Conservation (phyloP, 2,329 filamentous ascomycete genomes). For the Tolypocladium ovalisporum region DNA sequence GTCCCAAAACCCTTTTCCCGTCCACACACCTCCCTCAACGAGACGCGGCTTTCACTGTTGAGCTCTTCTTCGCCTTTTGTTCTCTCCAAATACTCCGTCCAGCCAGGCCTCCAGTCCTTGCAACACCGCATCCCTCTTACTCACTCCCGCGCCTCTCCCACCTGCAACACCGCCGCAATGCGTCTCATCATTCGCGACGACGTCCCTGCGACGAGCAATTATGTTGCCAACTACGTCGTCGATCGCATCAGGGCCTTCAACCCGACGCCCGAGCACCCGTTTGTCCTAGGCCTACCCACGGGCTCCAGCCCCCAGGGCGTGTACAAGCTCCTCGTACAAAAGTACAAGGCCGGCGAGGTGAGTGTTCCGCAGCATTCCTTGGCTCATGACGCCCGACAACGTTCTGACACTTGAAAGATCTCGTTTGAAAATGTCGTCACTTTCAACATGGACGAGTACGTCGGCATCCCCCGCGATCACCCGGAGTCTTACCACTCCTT, state of each 20-base stretch:
- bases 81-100: background rate
- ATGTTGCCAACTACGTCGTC: constrained; percentile 75
- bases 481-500: constrained; percentile 83
- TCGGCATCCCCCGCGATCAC: constrained; percentile 71
- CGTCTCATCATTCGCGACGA: constrained; percentile 75
- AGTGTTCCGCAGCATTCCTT: constrained; percentile 5
- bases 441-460: constrained; percentile 93
- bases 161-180: constrained; percentile 40
- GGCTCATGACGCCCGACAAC: constrained; percentile 6
- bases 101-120: background rate
- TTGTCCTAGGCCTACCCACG: constrained; percentile 75
- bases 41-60: background rate
- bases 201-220: constrained; percentile 54
- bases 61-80: background rate
- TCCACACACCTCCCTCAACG: background rate
- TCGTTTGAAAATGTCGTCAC: constrained; percentile 84
- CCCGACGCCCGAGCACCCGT: constrained; percentile 61
- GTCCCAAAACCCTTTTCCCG: background rate
- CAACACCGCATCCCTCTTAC: background rate
- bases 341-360: constrained; percentile 55
- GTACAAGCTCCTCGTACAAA: constrained; percentile 64
- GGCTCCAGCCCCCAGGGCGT: constrained; percentile 71
- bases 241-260: constrained; percentile 69
- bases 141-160: constrained; percentile 10
- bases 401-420: constrained; percentile 34